These are phyloP conservation scores for Nowakowskiella sp. DNA, from an alignment of 192 early-diverging fungal genomes.

Conservation along the genomic window DNA sequence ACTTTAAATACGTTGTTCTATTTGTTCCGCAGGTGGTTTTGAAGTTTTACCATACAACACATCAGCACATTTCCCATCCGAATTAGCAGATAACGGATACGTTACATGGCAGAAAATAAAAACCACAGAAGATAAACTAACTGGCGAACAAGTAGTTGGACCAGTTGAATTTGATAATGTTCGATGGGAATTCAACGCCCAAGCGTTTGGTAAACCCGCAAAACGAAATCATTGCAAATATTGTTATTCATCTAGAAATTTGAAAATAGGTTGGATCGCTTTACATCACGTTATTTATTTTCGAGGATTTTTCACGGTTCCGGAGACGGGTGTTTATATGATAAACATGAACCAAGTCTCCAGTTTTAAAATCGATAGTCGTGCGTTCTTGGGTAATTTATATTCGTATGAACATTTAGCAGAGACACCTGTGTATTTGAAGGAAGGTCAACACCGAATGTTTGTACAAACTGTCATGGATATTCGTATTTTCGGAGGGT, in stretches of 20 bases:
- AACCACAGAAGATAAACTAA: too few relatives aligned
- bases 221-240: neutral
- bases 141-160: conserved; percentile 44
- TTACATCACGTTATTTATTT: conserved; percentile 41
- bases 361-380: conserved; percentile 57
- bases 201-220: conserved; percentile 34
- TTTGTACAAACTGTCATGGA: conserved; percentile 57
- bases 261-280: conserved; percentile 32
- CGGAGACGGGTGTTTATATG: conserved; percentile 28
- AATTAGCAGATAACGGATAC: conserved; percentile 49
- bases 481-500: conserved; percentile 60
- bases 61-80: conserved; percentile 50
- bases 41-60: conserved; percentile 39
- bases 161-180: conserved; percentile 31
- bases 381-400: conserved; percentile 52
- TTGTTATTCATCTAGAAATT: neutral
- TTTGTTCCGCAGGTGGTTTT: conserved; percentile 49
- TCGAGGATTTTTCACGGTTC: conserved; percentile 30
- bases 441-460: conserved; percentile 42
- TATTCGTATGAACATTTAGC: conserved; percentile 47
- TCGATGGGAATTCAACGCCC: conserved; percentile 54
- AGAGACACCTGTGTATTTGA: conserved; percentile 30
- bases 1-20: neutral
- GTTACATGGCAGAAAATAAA: conserved; percentile 49
- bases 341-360: conserved; percentile 40